These are phyloP conservation scores for Boletus sp. DNA, from an alignment of 1,284 basidiomycete species.

Conservation along the genomic window DNA sequence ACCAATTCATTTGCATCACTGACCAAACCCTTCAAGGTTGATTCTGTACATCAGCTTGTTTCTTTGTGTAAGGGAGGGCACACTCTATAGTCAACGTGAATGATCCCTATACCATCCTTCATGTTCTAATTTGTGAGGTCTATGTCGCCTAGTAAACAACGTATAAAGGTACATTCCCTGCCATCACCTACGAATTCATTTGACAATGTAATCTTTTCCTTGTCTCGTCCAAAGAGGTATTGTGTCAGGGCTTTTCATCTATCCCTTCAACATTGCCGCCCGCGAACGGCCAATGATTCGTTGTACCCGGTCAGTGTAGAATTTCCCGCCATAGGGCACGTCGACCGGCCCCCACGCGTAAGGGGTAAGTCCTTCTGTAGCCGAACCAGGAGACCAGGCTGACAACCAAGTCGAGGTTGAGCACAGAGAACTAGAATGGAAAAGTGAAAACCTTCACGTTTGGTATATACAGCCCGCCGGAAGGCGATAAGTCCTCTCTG, in stretches of 20 bases:
- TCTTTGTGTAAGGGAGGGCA: background rate
- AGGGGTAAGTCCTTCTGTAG: conserved; percentile 19
- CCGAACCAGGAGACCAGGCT: conserved; percentile 46
- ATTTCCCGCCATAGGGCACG: conserved; percentile 17
- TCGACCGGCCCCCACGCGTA: conserved; percentile 16
- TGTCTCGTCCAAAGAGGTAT: background rate
- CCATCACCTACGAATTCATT: background rate
- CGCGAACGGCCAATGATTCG: conserved; percentile 21
- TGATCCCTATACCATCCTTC: background rate
- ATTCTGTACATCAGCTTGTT: background rate
- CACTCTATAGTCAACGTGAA: background rate
- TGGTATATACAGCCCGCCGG: too few species aligned
- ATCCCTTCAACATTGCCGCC: background rate
- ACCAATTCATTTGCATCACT: background rate
- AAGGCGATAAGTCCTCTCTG: conserved; percentile 37
- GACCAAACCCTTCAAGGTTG: background rate
- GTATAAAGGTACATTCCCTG: background rate
- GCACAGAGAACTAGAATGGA: conserved; percentile 8
- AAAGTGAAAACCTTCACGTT: too few species aligned
- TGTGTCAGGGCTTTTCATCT: background rate
- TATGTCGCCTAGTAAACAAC: background rate
- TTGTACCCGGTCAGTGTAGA: conserved; percentile 24
- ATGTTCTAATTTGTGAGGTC: background rate
- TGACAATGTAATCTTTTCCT: background rate
- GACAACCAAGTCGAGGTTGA: background rate